These are phyloP conservation scores for Backusella morwellensis DNA, from an alignment of 192 early-diverging fungal genomes.

Conservation along the genomic window DNA sequence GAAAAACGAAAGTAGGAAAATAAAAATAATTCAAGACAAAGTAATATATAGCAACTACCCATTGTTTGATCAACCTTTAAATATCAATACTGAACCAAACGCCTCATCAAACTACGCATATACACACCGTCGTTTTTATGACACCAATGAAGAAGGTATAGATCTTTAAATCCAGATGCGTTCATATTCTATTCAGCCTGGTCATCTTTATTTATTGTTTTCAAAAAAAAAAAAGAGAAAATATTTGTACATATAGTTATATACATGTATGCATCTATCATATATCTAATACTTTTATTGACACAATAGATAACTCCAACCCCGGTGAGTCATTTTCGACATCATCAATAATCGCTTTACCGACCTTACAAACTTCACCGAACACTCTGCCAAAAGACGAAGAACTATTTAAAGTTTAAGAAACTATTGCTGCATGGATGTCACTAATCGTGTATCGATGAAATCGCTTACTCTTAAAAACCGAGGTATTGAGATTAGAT, in stretches of 20 bases:
- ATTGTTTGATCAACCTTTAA: neutral
- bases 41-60: neutral
- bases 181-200: neutral
- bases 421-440: neutral
- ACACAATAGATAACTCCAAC: neutral
- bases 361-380: neutral
- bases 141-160: neutral
- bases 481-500: neutral
- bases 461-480: neutral
- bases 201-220: neutral
- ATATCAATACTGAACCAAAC: neutral
- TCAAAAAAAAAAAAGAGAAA: neutral
- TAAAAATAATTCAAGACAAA: neutral
- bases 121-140: neutral
- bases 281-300: neutral
- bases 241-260: neutral
- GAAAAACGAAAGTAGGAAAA: constrained; percentile 15
- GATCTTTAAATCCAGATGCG: neutral
- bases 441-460: neutral
- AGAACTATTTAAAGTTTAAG: neutral
- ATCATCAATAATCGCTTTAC: neutral
- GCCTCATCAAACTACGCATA: neutral
- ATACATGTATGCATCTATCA: neutral
- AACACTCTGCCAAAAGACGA: neutral
- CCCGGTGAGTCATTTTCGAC: neutral